phyloP scores from a whole-genome alignment of 768 basidiomycete species.

The Chiua virens region DNA sequence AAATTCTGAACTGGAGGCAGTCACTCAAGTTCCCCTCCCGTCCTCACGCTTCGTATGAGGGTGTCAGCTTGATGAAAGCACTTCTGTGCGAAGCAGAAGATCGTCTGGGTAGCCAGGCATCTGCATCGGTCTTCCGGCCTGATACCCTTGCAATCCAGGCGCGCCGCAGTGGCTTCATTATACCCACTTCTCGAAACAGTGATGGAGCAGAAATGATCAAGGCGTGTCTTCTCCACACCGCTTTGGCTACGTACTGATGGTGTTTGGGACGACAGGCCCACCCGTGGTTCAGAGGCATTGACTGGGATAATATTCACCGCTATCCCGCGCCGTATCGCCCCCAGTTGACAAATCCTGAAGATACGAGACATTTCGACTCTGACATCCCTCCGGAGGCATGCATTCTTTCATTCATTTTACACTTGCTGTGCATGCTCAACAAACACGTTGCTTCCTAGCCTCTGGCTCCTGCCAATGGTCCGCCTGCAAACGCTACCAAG shows the following conservation, averaged over 20 bases:
- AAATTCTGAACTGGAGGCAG: slow-evolving; percentile 95
- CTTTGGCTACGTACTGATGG: slow-evolving; percentile 19
- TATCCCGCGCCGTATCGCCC: slow-evolving; percentile 89
- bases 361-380: slow-evolving; percentile 93
- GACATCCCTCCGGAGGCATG: slow-evolving; percentile 90
- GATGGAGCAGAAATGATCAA: slow-evolving; percentile 94
- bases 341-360: slow-evolving; percentile 75
- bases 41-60: slow-evolving; percentile 84
- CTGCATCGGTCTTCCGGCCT: slow-evolving; percentile 67
- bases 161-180: slow-evolving; percentile 68
- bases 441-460: slow-evolving; percentile 54
- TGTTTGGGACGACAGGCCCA: slow-evolving; percentile 54
- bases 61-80: slow-evolving; percentile 82
- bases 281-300: slow-evolving; percentile 88
- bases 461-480: slow-evolving; percentile 85
- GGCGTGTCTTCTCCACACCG: slow-evolving; percentile 40
- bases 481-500: slow-evolving; percentile 77
- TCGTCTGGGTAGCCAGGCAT: slow-evolving; percentile 77
- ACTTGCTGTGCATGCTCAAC: slow-evolving; percentile 24
- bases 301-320: slow-evolving; percentile 84
- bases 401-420: slow-evolving; percentile 24
- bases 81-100: slow-evolving; percentile 96
- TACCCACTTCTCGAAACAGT: slow-evolving; percentile 51
- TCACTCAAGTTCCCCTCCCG: slow-evolving; percentile 83
- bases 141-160: slow-evolving; percentile 76